phyloP scores from a whole-genome alignment of 1,284 basidiomycete species.

The Sparassis latifolia region DNA sequence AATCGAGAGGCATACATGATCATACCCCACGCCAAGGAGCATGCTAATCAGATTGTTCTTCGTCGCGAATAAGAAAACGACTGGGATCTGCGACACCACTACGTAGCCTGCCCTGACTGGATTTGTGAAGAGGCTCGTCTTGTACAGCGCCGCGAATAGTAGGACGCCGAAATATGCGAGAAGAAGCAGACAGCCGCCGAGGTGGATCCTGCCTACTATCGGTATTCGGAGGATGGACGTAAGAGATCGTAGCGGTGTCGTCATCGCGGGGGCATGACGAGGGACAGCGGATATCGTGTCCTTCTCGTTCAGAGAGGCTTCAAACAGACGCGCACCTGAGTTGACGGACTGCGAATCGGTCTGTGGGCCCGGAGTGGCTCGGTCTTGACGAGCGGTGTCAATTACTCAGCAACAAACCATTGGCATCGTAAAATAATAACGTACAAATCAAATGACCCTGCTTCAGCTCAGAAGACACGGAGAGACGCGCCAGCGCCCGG shows the following conservation, averaged over 20 bases:
- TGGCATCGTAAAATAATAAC: background rate
- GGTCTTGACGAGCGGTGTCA: background rate
- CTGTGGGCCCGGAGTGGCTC: background rate
- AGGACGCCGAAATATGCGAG: conserved; percentile 41
- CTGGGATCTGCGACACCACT: conserved; percentile 61
- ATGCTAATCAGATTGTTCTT: conserved; percentile 70
- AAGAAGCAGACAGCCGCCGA: conserved; percentile 40
- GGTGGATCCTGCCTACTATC: conserved; percentile 1
- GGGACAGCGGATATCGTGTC: background rate
- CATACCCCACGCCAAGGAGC: conserved; percentile 65
- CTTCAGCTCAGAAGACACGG: background rate
- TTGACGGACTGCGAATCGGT: background rate
- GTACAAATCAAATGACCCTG: conserved; percentile 3
- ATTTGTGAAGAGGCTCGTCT: conserved; percentile 48
- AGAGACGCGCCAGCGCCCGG: conserved; percentile 2
- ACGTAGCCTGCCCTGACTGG: conserved; percentile 54
- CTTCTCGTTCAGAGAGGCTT: background rate
- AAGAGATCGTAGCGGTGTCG: background rate
- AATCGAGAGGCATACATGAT: conserved; percentile 21
- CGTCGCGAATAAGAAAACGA: conserved; percentile 61
- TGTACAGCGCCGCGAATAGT: conserved; percentile 44
- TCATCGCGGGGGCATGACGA: conserved; percentile 1
- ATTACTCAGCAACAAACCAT: background rate
- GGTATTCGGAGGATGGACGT: background rate
- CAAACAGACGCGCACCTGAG: background rate